phyloP scores from a whole-genome alignment of 2,329 filamentous ascomycete species.

The Geosmithia flava region DNA sequence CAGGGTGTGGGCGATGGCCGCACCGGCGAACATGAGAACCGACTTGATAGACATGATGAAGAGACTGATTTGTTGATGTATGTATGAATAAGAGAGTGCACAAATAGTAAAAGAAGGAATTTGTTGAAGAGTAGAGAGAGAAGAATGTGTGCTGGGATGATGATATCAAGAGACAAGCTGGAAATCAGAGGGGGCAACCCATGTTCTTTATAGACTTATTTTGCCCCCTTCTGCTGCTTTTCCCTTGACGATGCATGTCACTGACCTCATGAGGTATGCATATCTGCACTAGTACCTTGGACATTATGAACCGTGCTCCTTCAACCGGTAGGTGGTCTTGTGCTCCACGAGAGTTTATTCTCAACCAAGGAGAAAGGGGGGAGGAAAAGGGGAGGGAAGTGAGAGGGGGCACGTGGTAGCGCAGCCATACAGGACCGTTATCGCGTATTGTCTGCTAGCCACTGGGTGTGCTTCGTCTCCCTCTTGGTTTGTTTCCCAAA shows the following conservation, averaged over 20 bases:
- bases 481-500: too few relatives aligned
- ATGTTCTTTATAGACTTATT: neutral
- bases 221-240: neutral
- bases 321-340: neutral
- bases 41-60: slow-evolving; percentile 6
- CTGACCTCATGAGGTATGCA: neutral
- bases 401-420: neutral
- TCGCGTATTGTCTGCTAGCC: neutral
- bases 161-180: neutral
- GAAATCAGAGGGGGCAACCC: neutral
- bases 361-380: neutral
- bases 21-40: slow-evolving; percentile 2
- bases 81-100: too few relatives aligned
- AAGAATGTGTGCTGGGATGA: neutral
- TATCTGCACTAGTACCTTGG: neutral
- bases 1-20: slow-evolving; percentile 1
- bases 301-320: neutral
- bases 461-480: too few relatives aligned
- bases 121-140: neutral
- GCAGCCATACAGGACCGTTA: neutral
- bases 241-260: neutral
- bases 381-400: neutral
- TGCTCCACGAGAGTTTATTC: neutral
- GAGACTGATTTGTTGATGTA: too few relatives aligned
- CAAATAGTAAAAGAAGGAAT: neutral